Conservation (phyloP, 2,329 filamentous ascomycete genomes). For the Nakataea oryzae region DNA sequence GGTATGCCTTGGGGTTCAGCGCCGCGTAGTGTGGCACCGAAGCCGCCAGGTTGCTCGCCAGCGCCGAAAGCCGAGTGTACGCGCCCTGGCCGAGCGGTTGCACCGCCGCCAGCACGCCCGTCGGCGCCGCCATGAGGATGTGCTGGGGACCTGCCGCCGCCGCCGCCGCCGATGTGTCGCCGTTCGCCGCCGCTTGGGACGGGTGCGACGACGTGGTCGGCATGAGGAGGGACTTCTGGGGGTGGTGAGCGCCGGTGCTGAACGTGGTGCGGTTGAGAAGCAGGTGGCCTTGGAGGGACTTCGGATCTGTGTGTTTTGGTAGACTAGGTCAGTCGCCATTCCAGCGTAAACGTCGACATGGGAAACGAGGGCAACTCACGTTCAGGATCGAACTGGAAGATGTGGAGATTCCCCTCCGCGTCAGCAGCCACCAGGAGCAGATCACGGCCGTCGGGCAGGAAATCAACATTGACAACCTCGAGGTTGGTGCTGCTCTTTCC, state of each 20-base stretch:
- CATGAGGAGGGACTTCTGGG: conserved; percentile 65
- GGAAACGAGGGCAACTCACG: conserved; percentile 42
- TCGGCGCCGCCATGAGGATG: conserved; percentile 21
- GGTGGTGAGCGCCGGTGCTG: conserved; percentile 68
- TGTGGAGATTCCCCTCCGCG: conserved; percentile 74
- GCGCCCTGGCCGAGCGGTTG: conserved; percentile 67
- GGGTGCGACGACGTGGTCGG: conserved; percentile 46
- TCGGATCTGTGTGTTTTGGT: conserved; percentile 55
- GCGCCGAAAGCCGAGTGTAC: conserved; percentile 73
- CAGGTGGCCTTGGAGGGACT: conserved; percentile 80
- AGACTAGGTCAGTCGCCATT: conserved; percentile 13
- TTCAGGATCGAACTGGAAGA: conserved; percentile 90
- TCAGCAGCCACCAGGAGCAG: conserved; percentile 78
- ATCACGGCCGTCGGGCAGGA: conserved; percentile 75
- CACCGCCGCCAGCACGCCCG: conserved; percentile 67
- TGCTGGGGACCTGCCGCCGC: conserved; percentile 6
- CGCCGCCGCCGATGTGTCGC: conserved; percentile 1
- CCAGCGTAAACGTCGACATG: neutral
- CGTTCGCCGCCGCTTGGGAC: conserved; percentile 20
- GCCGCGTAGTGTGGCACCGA: conserved; percentile 68
- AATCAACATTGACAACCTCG: conserved; percentile 73
- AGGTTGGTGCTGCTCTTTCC: conserved; percentile 74
- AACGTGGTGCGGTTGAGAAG: conserved; percentile 84
- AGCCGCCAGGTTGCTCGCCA: conserved; percentile 70
- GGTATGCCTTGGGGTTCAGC: conserved; percentile 73